phyloP scores from a whole-genome alignment of 2,329 filamentous ascomycete species.

The Falciphora oryzae region DNA sequence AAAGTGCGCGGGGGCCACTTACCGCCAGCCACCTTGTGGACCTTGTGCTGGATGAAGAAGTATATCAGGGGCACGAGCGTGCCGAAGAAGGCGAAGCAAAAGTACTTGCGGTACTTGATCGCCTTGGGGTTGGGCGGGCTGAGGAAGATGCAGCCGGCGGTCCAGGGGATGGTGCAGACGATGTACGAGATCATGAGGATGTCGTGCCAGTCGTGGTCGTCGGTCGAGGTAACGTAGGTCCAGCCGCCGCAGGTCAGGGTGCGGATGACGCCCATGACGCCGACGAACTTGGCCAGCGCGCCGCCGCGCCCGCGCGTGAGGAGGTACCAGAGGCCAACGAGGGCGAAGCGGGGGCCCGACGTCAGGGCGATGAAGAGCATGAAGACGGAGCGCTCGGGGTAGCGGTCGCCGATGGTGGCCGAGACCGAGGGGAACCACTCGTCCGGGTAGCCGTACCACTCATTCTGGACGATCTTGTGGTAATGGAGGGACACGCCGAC shows the following conservation, averaged over 20 bases:
- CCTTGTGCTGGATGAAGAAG: conserved; percentile 98
- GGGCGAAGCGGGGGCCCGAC: conserved; percentile 84
- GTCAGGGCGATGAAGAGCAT: conserved; percentile 97
- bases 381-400: conserved; percentile 94
- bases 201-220: conserved; percentile 98
- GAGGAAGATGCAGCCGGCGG: conserved; percentile 77
- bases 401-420: conserved; percentile 93
- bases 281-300: conserved; percentile 74
- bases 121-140: conserved; percentile 80
- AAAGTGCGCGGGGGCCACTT: conserved; percentile 28
- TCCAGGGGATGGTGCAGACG: conserved; percentile 92
- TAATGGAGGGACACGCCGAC: conserved; percentile 82
- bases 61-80: conserved; percentile 87
- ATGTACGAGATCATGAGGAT: conserved; percentile 99
- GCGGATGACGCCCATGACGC: conserved; percentile 73
- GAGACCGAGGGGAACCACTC: conserved; percentile 98
- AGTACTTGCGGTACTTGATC: conserved; percentile 81
- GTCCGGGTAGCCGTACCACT: conserved; percentile 88
- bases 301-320: conserved; percentile 72
- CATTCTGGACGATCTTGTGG: conserved; percentile 95
- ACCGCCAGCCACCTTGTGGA: conserved; percentile 92
- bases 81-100: conserved; percentile 81
- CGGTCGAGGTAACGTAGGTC: conserved; percentile 97
- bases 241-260: conserved; percentile 94
- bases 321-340: conserved; percentile 89